These are phyloP conservation scores for Flammula alnicola DNA, from an alignment of 1,284 basidiomycete genomes.

Conservation along the genomic window DNA sequence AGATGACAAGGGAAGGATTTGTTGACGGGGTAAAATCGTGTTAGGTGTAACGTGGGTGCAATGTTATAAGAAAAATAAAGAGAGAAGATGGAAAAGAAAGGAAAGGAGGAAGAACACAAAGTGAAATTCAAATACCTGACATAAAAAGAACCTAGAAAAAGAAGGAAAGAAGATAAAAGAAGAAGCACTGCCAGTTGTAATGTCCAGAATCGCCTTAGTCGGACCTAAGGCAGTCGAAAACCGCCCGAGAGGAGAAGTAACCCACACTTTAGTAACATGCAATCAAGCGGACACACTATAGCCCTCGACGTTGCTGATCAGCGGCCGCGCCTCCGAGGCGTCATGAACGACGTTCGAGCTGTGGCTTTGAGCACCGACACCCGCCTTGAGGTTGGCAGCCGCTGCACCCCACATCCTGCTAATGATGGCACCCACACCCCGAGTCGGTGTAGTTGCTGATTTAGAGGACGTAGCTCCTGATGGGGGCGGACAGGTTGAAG, in stretches of 20 bases:
- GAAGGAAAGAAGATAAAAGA: not conserved
- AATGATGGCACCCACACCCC: conserved; percentile 31
- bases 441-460: conserved; percentile 22
- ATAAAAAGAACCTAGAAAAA: not conserved
- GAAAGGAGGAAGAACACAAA: not conserved
- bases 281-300: conserved; percentile 14
- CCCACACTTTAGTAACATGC: too few relatives aligned
- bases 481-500: conserved; percentile 5
- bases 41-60: conserved; percentile 1
- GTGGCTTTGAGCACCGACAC: conserved; percentile 5
- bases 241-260: not conserved
- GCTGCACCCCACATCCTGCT: conserved; percentile 36
- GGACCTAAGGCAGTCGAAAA: not conserved
- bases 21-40: conserved; percentile 12
- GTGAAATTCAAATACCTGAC: too few relatives aligned
- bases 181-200: conserved; percentile 3
- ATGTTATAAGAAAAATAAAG: conserved; percentile 4
- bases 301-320: conserved; percentile 14
- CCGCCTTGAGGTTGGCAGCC: conserved; percentile 28
- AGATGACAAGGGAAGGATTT: not conserved
- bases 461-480: conserved; percentile 1
- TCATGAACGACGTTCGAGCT: conserved; percentile 3
- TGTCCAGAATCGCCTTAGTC: not conserved
- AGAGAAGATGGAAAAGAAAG: conserved; percentile 3
- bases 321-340: conserved; percentile 15